These are phyloP conservation scores for Pseudopyricularia cyperi DNA, from an alignment of 2,329 filamentous ascomycete species.

Conservation along the genomic window DNA sequence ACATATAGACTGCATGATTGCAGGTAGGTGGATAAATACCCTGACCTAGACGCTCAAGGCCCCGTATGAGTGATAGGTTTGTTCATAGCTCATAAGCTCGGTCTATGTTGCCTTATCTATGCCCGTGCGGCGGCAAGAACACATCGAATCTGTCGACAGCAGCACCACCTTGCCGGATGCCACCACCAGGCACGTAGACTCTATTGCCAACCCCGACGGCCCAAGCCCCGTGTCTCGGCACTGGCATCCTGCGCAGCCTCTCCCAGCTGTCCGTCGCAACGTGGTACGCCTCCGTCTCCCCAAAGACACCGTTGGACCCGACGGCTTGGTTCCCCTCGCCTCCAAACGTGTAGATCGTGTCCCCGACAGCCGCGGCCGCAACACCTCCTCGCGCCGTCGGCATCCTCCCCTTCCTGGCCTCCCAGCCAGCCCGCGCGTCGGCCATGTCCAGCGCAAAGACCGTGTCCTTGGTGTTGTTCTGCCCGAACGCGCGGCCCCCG, in stretches of 20 bases:
- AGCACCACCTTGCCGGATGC: background rate
- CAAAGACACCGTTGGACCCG: conserved; percentile 3
- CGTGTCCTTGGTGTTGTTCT: conserved; percentile 18
- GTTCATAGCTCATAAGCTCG: no score
- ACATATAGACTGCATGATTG: no score
- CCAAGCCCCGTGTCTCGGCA: conserved; percentile 6
- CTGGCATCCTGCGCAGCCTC: conserved; percentile 4
- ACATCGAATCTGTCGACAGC: background rate
- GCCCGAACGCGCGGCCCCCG: conserved; percentile 17
- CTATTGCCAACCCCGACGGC: background rate
- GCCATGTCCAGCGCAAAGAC: conserved; percentile 20
- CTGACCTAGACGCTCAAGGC: no score
- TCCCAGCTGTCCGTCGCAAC: conserved; percentile 5
- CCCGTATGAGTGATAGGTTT: no score
- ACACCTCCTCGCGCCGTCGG: conserved; percentile 21
- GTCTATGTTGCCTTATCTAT: no score
- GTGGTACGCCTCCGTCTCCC: conserved; percentile 6
- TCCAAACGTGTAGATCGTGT: conserved; percentile 20
- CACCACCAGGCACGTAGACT: conserved; percentile 1
- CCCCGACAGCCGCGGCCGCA: conserved; percentile 13
- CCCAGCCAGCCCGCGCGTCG: conserved; percentile 14
- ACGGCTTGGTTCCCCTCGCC: conserved; percentile 19
- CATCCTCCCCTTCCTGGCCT: conserved; percentile 14
- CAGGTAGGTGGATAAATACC: no score
- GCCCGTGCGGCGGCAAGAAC: conserved; percentile 2